Base-by-base conservation (phyloP, 2,329 filamentous ascomycete species). In the Arthrobotrys musiformis region DNA sequence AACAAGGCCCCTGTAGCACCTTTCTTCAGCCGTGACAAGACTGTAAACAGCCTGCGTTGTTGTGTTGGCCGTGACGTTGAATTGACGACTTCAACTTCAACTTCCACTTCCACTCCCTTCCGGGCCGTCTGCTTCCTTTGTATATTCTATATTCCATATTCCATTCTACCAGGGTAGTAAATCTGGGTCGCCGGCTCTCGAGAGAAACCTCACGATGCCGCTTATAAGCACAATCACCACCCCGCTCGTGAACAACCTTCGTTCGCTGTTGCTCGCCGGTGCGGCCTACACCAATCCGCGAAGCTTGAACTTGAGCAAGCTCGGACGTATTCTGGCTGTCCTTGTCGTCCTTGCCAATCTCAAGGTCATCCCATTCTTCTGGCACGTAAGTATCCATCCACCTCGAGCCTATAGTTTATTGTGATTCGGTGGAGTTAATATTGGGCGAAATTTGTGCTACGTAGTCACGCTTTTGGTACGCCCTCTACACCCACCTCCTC, bases 351-450 rank as follows among this genome's bases (percentile, higher is more conserved):
- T 90, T 8, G 80, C 88, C 46, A 94, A 94, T 83, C 86, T 90
- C 84, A 94, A 94, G 86, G 91, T 88, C 78, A 82, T 93, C 76
- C 92, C 92, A 0, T 87, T 92, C 50, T 88, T 89, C 15, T 94
- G 92, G 92, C 93, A 92, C 79, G 90, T 92, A 87, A 70, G 89
- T 84, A 44, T 69, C 75, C 30, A 5, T 62, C 22, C 33, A 15
- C 7, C 26, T n/a, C n/a, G n/a, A n/a, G n/a, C n/a, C 13, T 19
- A 13, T 19, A 13, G 1, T 13, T 35, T 9, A 2, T 22, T 22
- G 50, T 35, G 17, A 6, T 11, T 22, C 5, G 24, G 28, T 15
- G 40, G 28, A 74, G 28, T 58, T 56, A 35, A 52, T 8, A 22
- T 48, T 48, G 15, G 13, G 5, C 7, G 26, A n/a, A n/a, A n/a